Base-by-base conservation (phyloP, 768 basidiomycete species). In the Psilocybe cubensis region DNA sequence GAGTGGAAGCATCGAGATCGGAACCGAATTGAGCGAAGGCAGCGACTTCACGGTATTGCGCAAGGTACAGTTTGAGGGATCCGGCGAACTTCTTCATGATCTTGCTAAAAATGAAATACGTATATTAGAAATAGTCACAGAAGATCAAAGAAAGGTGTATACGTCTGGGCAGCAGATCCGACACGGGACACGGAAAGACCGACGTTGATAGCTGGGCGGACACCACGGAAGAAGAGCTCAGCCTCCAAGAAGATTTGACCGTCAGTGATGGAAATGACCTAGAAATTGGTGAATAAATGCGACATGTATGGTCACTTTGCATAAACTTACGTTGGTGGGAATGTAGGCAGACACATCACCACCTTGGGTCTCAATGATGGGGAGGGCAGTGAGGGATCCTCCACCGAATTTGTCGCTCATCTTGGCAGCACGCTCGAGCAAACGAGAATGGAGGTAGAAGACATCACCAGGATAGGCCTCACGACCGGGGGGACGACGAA, bases 11-110 rank as follows among this genome's bases (percentile, higher is more conserved):
- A 81, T 98, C 97, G 71, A 98, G 92, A 79, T 99, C 97, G 69
- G 97, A 99, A 86, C 97, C 97, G 83, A 99, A 99, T 74, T 98
- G 97, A 57, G 96, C 95, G 72, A 96, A 97, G 64, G 95, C 95
- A 65, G 97, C 97, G 66, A 99, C 97, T 85, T 99, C 97, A 90
- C 97, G 96, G 83, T 98, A 99, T 76, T 99, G 97, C 27, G 97
- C 97, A 65, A 99, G 93, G 87, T 99, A 99, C 45, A 99, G 87
- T 82, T 98, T 98, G 67, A 98, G 88, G 53, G 97, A 98, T 84
- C 97, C 97, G 68, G 97, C 97, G 68, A 98, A 98, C 83, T 98
- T 96, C 91, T 98, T 99, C 97, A 99, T 98, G 80, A 98, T 94
- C 80, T 96, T 94, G 66, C 89, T 92, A 64, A 52, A 52, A 51